phyloP scores from a whole-genome alignment of 2,329 filamentous ascomycete species.

The Aspergillus pseudotamarii region DNA sequence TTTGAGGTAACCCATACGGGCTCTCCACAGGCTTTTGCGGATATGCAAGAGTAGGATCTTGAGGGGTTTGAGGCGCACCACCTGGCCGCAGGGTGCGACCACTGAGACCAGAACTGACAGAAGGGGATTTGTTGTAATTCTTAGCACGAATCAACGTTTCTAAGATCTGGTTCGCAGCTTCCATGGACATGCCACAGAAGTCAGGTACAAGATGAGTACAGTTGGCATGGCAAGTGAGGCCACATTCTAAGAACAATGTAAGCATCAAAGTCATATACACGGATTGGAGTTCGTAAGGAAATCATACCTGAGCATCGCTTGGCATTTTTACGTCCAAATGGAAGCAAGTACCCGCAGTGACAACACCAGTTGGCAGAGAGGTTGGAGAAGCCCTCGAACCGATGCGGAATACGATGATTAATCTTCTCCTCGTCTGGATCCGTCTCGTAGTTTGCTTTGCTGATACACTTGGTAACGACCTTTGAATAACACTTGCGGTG shows the following conservation, averaged over 20 bases:
- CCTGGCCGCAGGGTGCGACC: constrained; percentile 67
- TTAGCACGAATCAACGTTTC: constrained; percentile 82
- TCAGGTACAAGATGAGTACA: constrained; percentile 96
- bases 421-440: constrained; percentile 99
- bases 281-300: too few species aligned
- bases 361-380: constrained; percentile 99
- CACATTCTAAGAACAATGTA: constrained; percentile 65
- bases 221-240: constrained; percentile 83
- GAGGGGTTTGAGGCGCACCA: constrained; percentile 46
- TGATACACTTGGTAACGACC: constrained; percentile 99
- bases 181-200: constrained; percentile 99
- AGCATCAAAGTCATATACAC: background rate
- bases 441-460: constrained; percentile 97
- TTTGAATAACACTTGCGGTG: constrained; percentile 96
- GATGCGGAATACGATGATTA: constrained; percentile 97
- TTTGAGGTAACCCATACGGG: constrained; percentile 39
- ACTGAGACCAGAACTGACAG: constrained; percentile 58
- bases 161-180: constrained; percentile 89
- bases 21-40: constrained; percentile 40
- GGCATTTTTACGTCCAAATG: constrained; percentile 92
- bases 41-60: constrained; percentile 41
- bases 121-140: constrained; percentile 63
- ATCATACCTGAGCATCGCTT: constrained; percentile 79
- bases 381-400: constrained; percentile 95
- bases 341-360: constrained; percentile 94